These are phyloP conservation scores for Pezizomycotina sp. DNA, from an alignment of 2,329 filamentous ascomycete genomes.

Conservation along the genomic window DNA sequence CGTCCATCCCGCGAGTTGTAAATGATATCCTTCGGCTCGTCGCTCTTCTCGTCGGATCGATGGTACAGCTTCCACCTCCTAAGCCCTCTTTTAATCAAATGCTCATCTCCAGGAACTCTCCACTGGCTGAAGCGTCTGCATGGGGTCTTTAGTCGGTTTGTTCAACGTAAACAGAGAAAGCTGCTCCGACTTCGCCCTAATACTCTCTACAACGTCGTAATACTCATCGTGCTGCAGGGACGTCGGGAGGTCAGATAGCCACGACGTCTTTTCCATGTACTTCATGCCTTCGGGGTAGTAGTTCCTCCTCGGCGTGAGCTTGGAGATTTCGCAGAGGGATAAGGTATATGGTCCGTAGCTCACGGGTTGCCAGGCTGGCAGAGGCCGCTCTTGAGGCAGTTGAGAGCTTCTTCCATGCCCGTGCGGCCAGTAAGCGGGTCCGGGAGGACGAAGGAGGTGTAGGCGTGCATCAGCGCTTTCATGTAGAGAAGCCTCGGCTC, in stretches of 20 bases:
- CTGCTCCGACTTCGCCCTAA: conserved; percentile 28
- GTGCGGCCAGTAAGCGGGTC: conserved; percentile 43
- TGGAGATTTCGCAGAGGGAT: conserved; percentile 22
- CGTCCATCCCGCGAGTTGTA: too few relatives aligned
- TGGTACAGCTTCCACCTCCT: too few relatives aligned
- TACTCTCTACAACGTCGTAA: conserved; percentile 26
- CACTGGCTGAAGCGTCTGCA: too few relatives aligned
- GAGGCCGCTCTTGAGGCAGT: conserved; percentile 35
- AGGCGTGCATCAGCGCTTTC: conserved; percentile 44
- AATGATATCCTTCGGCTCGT: too few relatives aligned
- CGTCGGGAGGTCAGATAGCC: conserved; percentile 30
- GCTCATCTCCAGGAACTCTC: too few relatives aligned
- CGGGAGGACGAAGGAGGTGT: conserved; percentile 41
- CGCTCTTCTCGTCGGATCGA: too few relatives aligned
- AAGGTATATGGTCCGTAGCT: conserved; percentile 2
- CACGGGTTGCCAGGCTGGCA: conserved; percentile 37
- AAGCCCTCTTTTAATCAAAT: too few relatives aligned
- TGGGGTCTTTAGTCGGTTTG: too few relatives aligned
- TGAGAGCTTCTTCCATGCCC: conserved; percentile 44
- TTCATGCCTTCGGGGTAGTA: conserved; percentile 34
- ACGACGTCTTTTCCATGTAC: conserved; percentile 36
- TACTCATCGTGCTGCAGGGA: conserved; percentile 35
- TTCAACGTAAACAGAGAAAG: conserved; percentile 28
- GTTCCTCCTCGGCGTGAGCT: conserved; percentile 28
- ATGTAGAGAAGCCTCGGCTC: conserved; percentile 40